phyloP scores from a whole-genome alignment of 805 yeast genomes.

The Myxozyma mucilagina region DNA sequence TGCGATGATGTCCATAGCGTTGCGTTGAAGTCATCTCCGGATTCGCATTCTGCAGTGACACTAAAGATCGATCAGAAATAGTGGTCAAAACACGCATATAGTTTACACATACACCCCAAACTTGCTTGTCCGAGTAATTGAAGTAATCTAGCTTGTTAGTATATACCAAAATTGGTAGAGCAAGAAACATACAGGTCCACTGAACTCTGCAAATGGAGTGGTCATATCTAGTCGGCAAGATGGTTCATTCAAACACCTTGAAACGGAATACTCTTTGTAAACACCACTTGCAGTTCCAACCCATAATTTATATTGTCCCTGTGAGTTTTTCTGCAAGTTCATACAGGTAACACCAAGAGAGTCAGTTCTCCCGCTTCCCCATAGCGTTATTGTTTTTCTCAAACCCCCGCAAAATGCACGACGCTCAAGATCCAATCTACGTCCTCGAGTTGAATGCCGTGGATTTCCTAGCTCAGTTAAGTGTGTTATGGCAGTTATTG shows the following conservation, averaged over 20 bases:
- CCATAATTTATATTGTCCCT: conserved; percentile 18
- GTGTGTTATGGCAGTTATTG: conserved; percentile 1
- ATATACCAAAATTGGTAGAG: background rate
- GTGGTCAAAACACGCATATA: background rate
- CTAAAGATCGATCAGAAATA: background rate
- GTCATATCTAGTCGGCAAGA: conserved; percentile 24
- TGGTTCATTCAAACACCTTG: conserved; percentile 19
- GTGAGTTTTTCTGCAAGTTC: conserved; percentile 9
- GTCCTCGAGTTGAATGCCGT: background rate
- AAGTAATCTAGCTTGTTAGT: conserved; percentile 4
- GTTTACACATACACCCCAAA: conserved; percentile 18
- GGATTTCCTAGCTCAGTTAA: conserved; percentile 6
- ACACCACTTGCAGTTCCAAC: conserved; percentile 21
- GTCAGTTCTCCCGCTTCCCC: conserved; percentile 24
- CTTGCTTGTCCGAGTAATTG: conserved; percentile 14
- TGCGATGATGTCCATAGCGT: conserved; percentile 25
- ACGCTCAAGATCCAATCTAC: conserved; percentile 12
- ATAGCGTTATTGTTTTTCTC: conserved; percentile 14
- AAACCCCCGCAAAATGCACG: conserved; percentile 13
- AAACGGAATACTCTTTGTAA: conserved; percentile 19
- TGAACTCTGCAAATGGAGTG: conserved; percentile 30
- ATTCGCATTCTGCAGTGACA: conserved; percentile 19
- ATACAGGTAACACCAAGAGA: conserved; percentile 25
- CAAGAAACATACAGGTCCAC: conserved; percentile 17
- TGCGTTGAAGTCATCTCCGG: conserved; percentile 19